Conservation (phyloP, 2,329 filamentous ascomycete species). For the Aaosphaeria pasadenensis region DNA sequence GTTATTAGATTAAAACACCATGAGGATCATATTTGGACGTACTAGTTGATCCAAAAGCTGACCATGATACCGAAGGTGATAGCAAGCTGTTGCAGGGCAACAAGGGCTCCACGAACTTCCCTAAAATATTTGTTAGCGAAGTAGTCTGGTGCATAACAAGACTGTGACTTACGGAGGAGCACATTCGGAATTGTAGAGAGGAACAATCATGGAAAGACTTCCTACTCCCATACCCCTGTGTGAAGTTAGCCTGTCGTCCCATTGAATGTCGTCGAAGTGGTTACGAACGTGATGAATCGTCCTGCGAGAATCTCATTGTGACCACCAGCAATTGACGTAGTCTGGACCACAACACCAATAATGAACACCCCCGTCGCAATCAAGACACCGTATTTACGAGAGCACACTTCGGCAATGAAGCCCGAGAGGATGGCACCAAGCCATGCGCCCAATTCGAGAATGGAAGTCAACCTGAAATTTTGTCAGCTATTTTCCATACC, state of each 20-base stretch:
- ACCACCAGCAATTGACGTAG: constrained; percentile 38
- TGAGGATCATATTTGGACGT: neutral
- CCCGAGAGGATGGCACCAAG: constrained; percentile 48
- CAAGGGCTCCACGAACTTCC: constrained; percentile 25
- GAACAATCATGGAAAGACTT: constrained; percentile 44
- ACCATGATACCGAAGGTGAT: constrained; percentile 30
- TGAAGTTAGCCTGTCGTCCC: neutral
- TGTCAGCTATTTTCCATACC: too few species aligned
- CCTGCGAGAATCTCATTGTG: constrained; percentile 47
- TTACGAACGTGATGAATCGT: constrained; percentile 44
- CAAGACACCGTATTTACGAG: constrained; percentile 53
- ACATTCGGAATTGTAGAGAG: constrained; percentile 47
- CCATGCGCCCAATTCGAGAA: constrained; percentile 52
- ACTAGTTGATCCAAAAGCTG: constrained; percentile 28
- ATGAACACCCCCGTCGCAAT: constrained; percentile 45
- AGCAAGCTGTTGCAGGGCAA: constrained; percentile 27
- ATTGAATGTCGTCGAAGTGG: neutral
- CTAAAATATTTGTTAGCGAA: neutral
- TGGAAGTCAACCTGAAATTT: constrained; percentile 43
- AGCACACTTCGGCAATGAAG: constrained; percentile 49
- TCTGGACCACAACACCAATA: constrained; percentile 41
- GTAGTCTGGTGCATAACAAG: neutral
- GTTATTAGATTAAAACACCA: neutral
- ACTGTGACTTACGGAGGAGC: constrained; percentile 11
- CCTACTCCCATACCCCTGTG: constrained; percentile 47